Percentiles rank a stretch among this genome's conserved stretches.
phyloP scores from a whole-genome alignment of 2,329 filamentous ascomycete species.

The Neonectria coccinea region DNA sequence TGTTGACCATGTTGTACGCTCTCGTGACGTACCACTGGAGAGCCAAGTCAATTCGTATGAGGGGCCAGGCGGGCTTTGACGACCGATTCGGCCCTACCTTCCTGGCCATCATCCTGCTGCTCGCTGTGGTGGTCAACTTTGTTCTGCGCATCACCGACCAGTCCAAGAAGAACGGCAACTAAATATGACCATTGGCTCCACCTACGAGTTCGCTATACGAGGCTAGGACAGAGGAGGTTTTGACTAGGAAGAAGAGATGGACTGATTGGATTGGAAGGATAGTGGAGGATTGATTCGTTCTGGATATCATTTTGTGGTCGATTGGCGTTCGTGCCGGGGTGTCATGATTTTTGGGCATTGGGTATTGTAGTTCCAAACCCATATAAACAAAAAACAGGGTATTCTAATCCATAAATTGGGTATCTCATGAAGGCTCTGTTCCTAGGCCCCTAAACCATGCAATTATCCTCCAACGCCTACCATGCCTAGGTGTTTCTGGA shows the following conservation, averaged over 20 bases:
- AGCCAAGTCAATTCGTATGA: slow-evolving; percentile 88
- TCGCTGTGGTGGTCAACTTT: slow-evolving; percentile 97
- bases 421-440: slow-evolving; percentile 34
- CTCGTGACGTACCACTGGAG: slow-evolving; percentile 97
- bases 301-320: slow-evolving; percentile 25
- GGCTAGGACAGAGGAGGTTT: neutral
- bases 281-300: slow-evolving; percentile 11
- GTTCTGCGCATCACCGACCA: slow-evolving; percentile 75
- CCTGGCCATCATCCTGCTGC: slow-evolving; percentile 84
- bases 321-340: slow-evolving; percentile 39
- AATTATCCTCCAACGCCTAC: slow-evolving; percentile 28
- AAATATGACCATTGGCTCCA: neutral
- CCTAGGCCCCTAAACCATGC: slow-evolving; percentile 8
- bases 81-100: slow-evolving; percentile 95
- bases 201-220: neutral
- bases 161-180: slow-evolving; percentile 52
- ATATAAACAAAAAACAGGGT: slow-evolving; percentile 32
- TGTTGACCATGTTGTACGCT: slow-evolving; percentile 96
- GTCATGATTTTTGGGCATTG: slow-evolving; percentile 31
- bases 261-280: slow-evolving; percentile 14
- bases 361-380: slow-evolving; percentile 33
- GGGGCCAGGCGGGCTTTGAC: slow-evolving; percentile 95
- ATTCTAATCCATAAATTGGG: slow-evolving; percentile 31
- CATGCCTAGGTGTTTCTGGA: neutral
- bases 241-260: neutral